Conservation (phyloP, 164 flowering plant genomes). For the Euptelea pleiosperma region DNA sequence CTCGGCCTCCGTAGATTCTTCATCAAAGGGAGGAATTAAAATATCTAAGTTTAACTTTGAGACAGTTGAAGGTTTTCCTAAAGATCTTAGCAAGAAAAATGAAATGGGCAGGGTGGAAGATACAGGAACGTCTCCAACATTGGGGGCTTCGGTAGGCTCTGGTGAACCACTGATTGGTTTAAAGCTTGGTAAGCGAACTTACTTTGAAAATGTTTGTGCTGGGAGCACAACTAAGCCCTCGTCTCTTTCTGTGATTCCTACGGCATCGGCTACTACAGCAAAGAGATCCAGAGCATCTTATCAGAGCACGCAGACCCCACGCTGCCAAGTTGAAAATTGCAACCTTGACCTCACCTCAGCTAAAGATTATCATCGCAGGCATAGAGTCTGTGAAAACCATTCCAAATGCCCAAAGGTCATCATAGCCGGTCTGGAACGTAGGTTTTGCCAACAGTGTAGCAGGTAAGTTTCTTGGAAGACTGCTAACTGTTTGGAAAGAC, state of each 20-base stretch:
- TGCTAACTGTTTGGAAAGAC: no score
- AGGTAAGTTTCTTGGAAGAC: conserved; percentile 39
- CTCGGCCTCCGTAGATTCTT: conserved; percentile 62
- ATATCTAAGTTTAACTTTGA: conserved; percentile 33
- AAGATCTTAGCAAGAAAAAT: conserved; percentile 26
- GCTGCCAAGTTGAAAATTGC: conserved; percentile 86
- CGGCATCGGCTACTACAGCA: conserved; percentile 25
- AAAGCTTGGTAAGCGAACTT: conserved; percentile 77
- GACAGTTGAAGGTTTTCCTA: conserved; percentile 22
- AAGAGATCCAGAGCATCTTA: conserved; percentile 49
- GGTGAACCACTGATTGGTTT: conserved; percentile 65
- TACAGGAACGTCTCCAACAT: conserved; percentile 34
- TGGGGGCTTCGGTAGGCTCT: conserved; percentile 49
- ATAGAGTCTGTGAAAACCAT: conserved; percentile 75
- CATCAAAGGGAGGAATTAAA: conserved; percentile 42
- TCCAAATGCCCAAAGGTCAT: conserved; percentile 68
- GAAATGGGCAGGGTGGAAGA: conserved; percentile 30
- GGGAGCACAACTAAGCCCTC: conserved; percentile 34
- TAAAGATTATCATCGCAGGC: conserved; percentile 85
- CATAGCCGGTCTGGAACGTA: conserved; percentile 62
- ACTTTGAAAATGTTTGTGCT: conserved; percentile 55
- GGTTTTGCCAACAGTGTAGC: conserved; percentile 97
- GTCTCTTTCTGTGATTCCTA: conserved; percentile 29
- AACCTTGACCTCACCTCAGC: conserved; percentile 65
- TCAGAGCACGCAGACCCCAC: conserved; percentile 34